These are phyloP conservation scores for Galerina marginata DNA, from an alignment of 768 basidiomycete genomes.

Conservation along the genomic window DNA sequence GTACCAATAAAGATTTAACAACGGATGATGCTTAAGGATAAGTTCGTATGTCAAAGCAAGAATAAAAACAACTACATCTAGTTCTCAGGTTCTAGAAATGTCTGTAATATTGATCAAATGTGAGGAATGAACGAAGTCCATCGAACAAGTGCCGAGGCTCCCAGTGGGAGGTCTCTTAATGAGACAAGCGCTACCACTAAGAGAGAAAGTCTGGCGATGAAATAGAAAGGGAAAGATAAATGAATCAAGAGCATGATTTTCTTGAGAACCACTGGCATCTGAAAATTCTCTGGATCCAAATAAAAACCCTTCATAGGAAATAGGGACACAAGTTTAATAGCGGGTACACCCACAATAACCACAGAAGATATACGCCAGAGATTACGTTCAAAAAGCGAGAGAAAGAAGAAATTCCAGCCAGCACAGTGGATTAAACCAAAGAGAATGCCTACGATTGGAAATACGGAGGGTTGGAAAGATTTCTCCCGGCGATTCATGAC, in stretches of 20 bases:
- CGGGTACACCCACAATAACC: not conserved
- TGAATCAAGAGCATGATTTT: not conserved
- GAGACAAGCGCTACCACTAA: not conserved
- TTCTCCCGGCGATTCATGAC: no score
- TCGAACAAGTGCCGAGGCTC: not conserved
- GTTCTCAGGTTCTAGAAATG: no score
- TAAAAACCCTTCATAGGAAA: not conserved
- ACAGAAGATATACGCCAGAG: not conserved
- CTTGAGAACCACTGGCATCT: no score
- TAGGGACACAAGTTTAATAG: not conserved
- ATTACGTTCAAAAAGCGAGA: not conserved
- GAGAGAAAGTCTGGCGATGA: not conserved
- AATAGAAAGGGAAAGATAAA: not conserved
- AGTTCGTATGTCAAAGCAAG: no score
- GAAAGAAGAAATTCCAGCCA: not conserved
- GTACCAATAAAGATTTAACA: no score
- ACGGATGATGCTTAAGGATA: no score
- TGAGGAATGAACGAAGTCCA: not conserved
- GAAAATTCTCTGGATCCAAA: no score
- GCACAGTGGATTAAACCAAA: slow-evolving; percentile 6
- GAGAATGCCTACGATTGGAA: not conserved
- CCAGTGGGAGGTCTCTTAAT: not conserved
- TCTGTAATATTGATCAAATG: no score
- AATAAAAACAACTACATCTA: no score
- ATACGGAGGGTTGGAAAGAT: no score